phyloP scores from a whole-genome alignment of 2,329 filamentous ascomycete species.

The Talaromyces sp. region DNA sequence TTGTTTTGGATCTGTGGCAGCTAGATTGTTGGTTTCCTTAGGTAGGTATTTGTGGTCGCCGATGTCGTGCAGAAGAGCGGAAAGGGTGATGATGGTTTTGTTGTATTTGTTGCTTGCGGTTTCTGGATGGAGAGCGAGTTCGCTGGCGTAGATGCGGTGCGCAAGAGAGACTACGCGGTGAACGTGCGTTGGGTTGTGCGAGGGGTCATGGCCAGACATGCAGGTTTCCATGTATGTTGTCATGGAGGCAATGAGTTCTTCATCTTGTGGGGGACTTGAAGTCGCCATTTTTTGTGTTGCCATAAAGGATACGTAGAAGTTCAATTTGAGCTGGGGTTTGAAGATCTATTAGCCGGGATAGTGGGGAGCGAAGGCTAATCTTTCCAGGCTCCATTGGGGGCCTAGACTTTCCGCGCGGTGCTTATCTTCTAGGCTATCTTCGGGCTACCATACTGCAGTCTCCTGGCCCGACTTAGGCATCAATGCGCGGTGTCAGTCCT shows the following conservation, averaged over 20 bases:
- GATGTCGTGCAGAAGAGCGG: conserved; percentile 80
- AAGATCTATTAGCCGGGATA: not conserved
- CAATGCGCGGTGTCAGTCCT: no score
- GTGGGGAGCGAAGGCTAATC: not conserved
- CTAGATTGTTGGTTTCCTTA: not conserved
- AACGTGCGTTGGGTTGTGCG: conserved; percentile 85
- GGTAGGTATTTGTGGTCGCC: conserved; percentile 77
- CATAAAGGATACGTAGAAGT: not conserved
- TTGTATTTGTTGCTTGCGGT: conserved; percentile 41
- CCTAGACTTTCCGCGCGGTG: not conserved
- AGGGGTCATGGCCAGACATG: conserved; percentile 74
- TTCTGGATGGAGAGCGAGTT: conserved; percentile 35
- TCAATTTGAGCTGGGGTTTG: not conserved
- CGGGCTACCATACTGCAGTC: no score
- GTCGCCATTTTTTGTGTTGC: not conserved
- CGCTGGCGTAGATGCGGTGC: conserved; percentile 58
- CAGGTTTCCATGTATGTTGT: conserved; percentile 65
- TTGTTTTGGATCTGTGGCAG: conserved; percentile 27
- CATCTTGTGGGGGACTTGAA: conserved; percentile 10
- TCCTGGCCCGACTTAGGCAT: no score
- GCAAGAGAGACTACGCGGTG: conserved; percentile 73
- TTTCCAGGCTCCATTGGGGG: not conserved
- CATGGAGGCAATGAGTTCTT: conserved; percentile 54
- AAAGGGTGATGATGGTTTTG: conserved; percentile 60
- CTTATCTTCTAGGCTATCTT: no score